Percentiles rank a stretch among this genome's conserved stretches.
Conservation (phyloP, 352 stramenopile species). For the Phytophthora litchii region DNA sequence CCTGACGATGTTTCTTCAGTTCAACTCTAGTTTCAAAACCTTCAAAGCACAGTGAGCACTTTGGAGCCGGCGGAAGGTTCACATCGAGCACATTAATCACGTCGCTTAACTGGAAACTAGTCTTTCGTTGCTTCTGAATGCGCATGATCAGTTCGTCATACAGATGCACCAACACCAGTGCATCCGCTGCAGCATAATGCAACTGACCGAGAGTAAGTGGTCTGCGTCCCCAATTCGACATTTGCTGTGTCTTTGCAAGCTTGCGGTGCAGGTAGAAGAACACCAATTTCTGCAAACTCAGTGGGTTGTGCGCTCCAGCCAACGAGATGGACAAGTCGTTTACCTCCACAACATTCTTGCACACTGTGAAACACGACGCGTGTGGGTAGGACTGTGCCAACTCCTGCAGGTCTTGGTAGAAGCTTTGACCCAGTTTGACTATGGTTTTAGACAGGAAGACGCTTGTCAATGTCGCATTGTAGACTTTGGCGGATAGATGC, state of each 20-base stretch:
- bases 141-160: constrained; percentile 60
- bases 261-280: constrained; percentile 73
- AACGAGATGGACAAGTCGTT: constrained; percentile 76
- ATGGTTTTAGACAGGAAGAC: constrained; percentile 71
- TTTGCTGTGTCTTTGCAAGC: constrained; percentile 81
- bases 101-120: constrained; percentile 49
- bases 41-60: constrained; percentile 64
- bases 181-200: constrained; percentile 76
- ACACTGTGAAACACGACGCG: constrained; percentile 71
- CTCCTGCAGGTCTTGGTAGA: constrained; percentile 68
- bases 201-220: constrained; percentile 61
- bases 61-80: constrained; percentile 42
- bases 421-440: constrained; percentile 73
- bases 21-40: constrained; percentile 37
- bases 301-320: constrained; percentile 48
- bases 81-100: constrained; percentile 71
- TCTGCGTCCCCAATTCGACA: constrained; percentile 77
- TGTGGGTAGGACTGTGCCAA: constrained; percentile 63
- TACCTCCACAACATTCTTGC: constrained; percentile 71
- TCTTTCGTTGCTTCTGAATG: constrained; percentile 28
- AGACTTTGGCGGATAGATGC: constrained; percentile 55
- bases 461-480: constrained; percentile 59
- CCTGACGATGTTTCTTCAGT: constrained; percentile 56
- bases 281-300: constrained; percentile 82
- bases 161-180: constrained; percentile 73